Percentiles rank a stretch among this genome's conserved stretches.
These are phyloP conservation scores for Brassica balearica DNA, from an alignment of 441 rosid species.

Conservation along the genomic window DNA sequence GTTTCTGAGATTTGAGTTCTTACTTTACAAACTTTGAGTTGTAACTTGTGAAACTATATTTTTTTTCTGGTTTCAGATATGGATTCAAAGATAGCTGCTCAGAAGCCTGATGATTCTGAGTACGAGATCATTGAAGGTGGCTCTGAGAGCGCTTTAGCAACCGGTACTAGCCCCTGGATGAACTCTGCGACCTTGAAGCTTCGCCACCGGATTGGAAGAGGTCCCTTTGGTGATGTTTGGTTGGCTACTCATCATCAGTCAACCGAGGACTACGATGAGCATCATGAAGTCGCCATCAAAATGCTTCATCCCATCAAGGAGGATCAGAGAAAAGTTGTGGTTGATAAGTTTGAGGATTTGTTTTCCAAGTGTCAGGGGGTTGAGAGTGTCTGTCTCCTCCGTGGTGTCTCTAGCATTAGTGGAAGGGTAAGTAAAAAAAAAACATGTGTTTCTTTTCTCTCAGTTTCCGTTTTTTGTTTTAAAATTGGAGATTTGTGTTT, in stretches of 20 bases:
- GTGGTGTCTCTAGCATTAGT: constrained; percentile 72
- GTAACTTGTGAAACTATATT: constrained; percentile 5
- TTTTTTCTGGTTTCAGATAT: constrained; percentile 37
- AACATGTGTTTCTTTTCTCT: too few species aligned
- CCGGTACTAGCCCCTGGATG: constrained; percentile 67
- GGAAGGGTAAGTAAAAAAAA: constrained; percentile 62
- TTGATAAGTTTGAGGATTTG: constrained; percentile 69
- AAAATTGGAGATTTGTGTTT: too few species aligned
- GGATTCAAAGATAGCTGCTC: constrained; percentile 68
- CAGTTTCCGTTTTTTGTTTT: too few species aligned
- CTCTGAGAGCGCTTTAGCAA: constrained; percentile 61
- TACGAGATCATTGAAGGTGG: constrained; percentile 76
- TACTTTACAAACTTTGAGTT: background rate
- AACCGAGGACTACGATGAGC: constrained; percentile 64
- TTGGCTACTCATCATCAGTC: constrained; percentile 81
- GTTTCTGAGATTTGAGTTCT: background rate
- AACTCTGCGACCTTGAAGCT: constrained; percentile 72
- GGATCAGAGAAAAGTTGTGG: constrained; percentile 52
- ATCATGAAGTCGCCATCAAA: constrained; percentile 83
- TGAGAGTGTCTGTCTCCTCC: constrained; percentile 60
- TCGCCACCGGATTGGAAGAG: constrained; percentile 90
- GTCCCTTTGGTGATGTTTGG: constrained; percentile 95
- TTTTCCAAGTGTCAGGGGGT: constrained; percentile 61
- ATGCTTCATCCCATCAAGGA: constrained; percentile 74
- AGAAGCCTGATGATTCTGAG: constrained; percentile 57